phyloP scores from a whole-genome alignment of 2,329 filamentous ascomycete species.

The Hymenotorrendiella dingleyae region DNA sequence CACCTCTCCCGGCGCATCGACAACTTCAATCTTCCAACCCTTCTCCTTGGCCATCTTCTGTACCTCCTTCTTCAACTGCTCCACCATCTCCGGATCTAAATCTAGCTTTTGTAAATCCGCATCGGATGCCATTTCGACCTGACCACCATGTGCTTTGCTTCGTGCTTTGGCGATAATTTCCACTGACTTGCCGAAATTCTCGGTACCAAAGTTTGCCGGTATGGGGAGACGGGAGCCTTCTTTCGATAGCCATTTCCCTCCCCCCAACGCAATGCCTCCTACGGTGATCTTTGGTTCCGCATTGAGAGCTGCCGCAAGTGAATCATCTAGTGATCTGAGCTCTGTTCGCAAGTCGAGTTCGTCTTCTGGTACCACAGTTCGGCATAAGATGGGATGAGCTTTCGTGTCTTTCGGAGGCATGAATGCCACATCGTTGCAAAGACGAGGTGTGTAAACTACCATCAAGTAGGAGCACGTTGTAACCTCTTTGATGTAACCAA shows the following conservation, averaged over 20 bases:
- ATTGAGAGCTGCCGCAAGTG: conserved; percentile 10
- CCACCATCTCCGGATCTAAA: conserved; percentile 51
- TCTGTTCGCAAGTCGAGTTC: conserved; percentile 25
- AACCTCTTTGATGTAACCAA: conserved; percentile 68
- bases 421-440: conserved; percentile 73
- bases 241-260: conserved; percentile 26
- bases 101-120: conserved; percentile 65
- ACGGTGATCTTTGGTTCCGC: conserved; percentile 23
- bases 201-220: conserved; percentile 36
- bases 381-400: conserved; percentile 56
- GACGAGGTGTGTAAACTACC: conserved; percentile 65
- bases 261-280: conserved; percentile 26
- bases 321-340: conserved; percentile 33
- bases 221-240: conserved; percentile 27
- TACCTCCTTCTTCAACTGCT: conserved; percentile 62
- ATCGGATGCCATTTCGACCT: conserved; percentile 42
- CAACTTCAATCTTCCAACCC: conserved; percentile 75
- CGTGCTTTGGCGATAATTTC: conserved; percentile 23
- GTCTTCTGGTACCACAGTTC: conserved; percentile 48
- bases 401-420: conserved; percentile 59
- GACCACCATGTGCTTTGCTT: conserved; percentile 25
- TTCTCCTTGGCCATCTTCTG: conserved; percentile 63
- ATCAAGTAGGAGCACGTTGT: conserved; percentile 68
- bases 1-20: conserved; percentile 56
- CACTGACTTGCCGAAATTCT: conserved; percentile 48